Conservation (phyloP, 352 stramenopile genomes). For the Globisporangium okanoganense region DNA sequence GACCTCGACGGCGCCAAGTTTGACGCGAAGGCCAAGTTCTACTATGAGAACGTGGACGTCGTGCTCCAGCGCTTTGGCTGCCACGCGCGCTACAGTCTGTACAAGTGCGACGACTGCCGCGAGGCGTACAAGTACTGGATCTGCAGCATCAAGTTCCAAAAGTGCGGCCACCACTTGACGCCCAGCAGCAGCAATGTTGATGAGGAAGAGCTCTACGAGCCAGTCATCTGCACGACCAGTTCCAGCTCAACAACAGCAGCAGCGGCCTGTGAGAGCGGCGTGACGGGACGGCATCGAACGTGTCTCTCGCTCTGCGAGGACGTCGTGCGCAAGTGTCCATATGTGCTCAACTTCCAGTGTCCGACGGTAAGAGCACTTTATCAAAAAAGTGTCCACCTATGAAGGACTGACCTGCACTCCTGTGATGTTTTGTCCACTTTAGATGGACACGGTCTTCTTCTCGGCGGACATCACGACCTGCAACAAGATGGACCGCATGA, state of each 20-base stretch:
- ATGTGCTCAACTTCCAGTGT: constrained; percentile 84
- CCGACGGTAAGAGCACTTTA: constrained; percentile 36
- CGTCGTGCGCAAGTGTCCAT: constrained; percentile 80
- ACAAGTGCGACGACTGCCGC: constrained; percentile 76
- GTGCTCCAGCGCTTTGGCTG: constrained; percentile 81
- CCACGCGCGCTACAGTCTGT: constrained; percentile 75
- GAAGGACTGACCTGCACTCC: background rate
- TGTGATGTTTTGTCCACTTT: background rate
- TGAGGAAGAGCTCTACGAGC: background rate
- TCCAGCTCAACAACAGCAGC: constrained; percentile 8
- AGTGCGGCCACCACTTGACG: constrained; percentile 30
- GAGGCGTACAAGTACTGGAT: constrained; percentile 90
- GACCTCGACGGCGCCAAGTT: constrained; percentile 43
- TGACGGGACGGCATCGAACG: constrained; percentile 45
- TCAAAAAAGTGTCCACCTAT: background rate
- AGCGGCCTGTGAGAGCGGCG: constrained; percentile 36
- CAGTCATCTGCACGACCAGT: background rate
- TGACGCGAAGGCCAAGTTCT: constrained; percentile 61
- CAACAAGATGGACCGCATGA: constrained; percentile 71
- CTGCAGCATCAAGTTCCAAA: constrained; percentile 83
- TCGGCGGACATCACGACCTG: constrained; percentile 61
- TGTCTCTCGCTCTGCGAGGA: constrained; percentile 84
- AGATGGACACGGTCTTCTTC: constrained; percentile 76
- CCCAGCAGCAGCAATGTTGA: no score
- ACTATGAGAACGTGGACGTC: constrained; percentile 80